A percentile compares a stretch with the other conserved stretches of the same genome.
Conservation (phyloP, 202 grass and related monocot species). For the Panicum virgatum region DNA sequence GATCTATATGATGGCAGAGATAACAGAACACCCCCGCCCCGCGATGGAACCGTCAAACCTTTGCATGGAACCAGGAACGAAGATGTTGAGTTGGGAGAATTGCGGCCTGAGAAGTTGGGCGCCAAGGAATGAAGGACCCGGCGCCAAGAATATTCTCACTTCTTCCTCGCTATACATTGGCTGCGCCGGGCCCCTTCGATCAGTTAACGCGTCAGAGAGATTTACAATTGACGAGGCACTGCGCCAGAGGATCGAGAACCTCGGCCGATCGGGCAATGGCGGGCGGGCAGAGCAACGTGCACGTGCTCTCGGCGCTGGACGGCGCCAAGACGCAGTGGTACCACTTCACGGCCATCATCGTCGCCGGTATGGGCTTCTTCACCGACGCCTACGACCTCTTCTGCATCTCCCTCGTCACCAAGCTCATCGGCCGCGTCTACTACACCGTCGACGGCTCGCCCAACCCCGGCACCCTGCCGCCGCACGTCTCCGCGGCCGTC, state of each 20-base stretch:
- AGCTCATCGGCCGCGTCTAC: constrained; percentile 74
- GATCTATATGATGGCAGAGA: too few relatives aligned
- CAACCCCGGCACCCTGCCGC: constrained; percentile 46
- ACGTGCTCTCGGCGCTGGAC: constrained; percentile 35
- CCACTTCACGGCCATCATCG: constrained; percentile 31
- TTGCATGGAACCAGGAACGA: not conserved
- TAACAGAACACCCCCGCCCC: too few relatives aligned
- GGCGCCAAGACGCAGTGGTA: constrained; percentile 34
- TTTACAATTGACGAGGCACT: not conserved
- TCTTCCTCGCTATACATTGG: constrained; percentile 2
- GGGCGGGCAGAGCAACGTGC: constrained; percentile 31
- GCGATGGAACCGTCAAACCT: constrained; percentile 18
- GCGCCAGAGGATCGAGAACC: too few relatives aligned
- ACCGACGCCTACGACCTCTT: constrained; percentile 86
- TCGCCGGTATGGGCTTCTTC: constrained; percentile 84
- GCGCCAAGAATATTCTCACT: constrained; percentile 29
- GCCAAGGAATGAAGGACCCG: constrained; percentile 13
- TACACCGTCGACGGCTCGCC: constrained; percentile 38
- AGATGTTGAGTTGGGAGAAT: constrained; percentile 4
- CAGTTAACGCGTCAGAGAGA: not conserved
- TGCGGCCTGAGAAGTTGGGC: constrained; percentile 12
- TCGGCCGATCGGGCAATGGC: not conserved
- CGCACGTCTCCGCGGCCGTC: constrained; percentile 48
- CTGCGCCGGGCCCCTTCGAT: not conserved
- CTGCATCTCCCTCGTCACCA: constrained; percentile 90